These are phyloP conservation scores for Mrakia frigida DNA, from an alignment of 768 basidiomycete species.

Conservation along the genomic window DNA sequence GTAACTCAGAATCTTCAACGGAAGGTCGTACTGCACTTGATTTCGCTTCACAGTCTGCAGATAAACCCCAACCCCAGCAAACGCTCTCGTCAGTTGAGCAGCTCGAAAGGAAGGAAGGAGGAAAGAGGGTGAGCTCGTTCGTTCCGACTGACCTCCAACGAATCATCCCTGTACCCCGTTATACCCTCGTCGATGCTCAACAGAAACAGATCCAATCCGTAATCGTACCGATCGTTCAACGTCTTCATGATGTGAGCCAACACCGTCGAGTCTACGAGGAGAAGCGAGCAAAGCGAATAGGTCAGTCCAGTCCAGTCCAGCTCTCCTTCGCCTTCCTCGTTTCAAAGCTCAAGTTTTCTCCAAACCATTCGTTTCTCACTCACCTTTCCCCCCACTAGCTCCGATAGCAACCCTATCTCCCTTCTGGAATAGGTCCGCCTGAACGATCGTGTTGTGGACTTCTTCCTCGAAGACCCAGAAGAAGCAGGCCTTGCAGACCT, in stretches of 20 bases:
- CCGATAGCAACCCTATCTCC: slow-evolving; percentile 95
- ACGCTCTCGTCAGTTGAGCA: not conserved
- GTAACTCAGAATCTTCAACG: slow-evolving; percentile 92
- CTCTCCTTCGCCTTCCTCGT: not conserved
- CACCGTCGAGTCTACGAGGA: slow-evolving; percentile 80
- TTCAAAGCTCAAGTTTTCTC: no score
- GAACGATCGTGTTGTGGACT: slow-evolving; percentile 88
- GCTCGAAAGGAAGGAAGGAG: not conserved
- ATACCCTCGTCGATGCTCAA: slow-evolving; percentile 99
- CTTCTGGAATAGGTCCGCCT: slow-evolving; percentile 73
- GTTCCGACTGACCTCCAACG: slow-evolving; percentile 63
- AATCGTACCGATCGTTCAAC: slow-evolving; percentile 87
- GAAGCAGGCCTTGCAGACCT: slow-evolving; percentile 93
- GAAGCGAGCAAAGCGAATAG: not conserved
- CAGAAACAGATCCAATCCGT: slow-evolving; percentile 82
- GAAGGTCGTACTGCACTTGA: slow-evolving; percentile 88
- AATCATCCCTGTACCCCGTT: slow-evolving; percentile 95
- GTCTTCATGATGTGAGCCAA: slow-evolving; percentile 95
- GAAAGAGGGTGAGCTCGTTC: slow-evolving; percentile 27
- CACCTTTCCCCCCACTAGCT: slow-evolving; percentile 96
- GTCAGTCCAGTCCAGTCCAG: not conserved
- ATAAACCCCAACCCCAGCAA: not conserved
- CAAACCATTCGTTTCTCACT: no score
- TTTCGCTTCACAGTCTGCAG: slow-evolving; percentile 92
- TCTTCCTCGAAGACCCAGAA: slow-evolving; percentile 98